phyloP scores from a whole-genome alignment of 768 basidiomycete species.

The Mrakia frigida region DNA sequence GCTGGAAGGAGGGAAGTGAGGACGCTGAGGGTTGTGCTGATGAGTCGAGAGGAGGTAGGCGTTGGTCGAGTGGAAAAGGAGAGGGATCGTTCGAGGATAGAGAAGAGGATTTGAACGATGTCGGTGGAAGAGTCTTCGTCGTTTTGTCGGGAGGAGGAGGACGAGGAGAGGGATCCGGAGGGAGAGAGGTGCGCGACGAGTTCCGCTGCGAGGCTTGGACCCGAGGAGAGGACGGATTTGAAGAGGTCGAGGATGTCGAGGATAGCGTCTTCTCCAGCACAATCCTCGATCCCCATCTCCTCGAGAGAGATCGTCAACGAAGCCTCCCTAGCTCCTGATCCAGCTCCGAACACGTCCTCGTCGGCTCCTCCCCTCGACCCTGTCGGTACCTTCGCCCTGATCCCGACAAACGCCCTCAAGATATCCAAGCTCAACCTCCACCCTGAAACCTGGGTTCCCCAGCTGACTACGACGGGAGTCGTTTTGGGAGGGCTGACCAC shows the following conservation, averaged over 20 bases:
- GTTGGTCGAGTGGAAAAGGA: slow-evolving; percentile 52
- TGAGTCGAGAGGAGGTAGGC: slow-evolving; percentile 57
- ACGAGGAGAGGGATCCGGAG: slow-evolving; percentile 33
- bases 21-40: slow-evolving; percentile 73
- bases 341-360: slow-evolving; percentile 19
- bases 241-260: slow-evolving; percentile 74
- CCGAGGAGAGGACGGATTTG: slow-evolving; percentile 64
- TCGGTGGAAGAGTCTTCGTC: slow-evolving; percentile 60
- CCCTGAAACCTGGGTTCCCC: slow-evolving; percentile 44
- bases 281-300: slow-evolving; percentile 56
- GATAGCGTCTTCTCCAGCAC: slow-evolving; percentile 54
- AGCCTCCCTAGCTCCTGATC: neutral
- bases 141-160: slow-evolving; percentile 35
- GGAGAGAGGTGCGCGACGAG: slow-evolving; percentile 63
- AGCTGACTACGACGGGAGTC: slow-evolving; percentile 18
- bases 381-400: neutral
- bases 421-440: slow-evolving; percentile 48
- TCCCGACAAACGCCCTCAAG: neutral
- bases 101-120: slow-evolving; percentile 70
- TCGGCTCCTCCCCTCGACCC: neutral
- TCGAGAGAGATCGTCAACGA: neutral
- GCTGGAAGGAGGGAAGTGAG: slow-evolving; percentile 69
- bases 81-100: slow-evolving; percentile 68
- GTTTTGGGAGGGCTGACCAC: slow-evolving; percentile 12
- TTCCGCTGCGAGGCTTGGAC: slow-evolving; percentile 58